These are phyloP conservation scores for Metschnikowia colocasiae DNA, from an alignment of 805 yeast species.

Conservation along the genomic window DNA sequence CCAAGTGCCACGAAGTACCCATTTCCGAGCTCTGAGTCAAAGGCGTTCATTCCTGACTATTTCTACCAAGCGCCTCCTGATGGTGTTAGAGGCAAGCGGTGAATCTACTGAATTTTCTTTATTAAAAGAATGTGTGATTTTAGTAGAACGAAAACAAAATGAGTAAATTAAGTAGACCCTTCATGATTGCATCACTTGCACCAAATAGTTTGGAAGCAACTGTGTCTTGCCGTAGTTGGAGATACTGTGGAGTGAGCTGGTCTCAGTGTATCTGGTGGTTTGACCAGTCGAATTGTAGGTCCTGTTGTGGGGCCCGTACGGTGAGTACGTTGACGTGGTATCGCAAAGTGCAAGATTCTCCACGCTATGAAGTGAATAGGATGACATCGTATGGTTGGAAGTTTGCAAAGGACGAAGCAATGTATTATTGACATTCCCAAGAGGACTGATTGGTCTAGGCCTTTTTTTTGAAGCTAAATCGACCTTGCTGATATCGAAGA, in stretches of 20 bases:
- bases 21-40: slow-evolving; percentile 18
- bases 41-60: slow-evolving; percentile 18
- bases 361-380: slow-evolving; percentile 8
- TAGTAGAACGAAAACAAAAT: no score
- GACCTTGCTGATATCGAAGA: slow-evolving; percentile 23
- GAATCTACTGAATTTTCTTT: background rate
- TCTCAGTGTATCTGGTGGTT: slow-evolving; percentile 1
- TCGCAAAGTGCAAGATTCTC: background rate
- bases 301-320: background rate
- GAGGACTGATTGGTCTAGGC: slow-evolving; percentile 9
- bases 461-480: slow-evolving; percentile 17
- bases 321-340: background rate
- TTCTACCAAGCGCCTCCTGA: slow-evolving; percentile 14
- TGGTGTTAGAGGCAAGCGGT: slow-evolving; percentile 27
- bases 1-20: slow-evolving; percentile 7
- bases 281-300: background rate
- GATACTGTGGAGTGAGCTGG: background rate
- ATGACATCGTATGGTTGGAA: slow-evolving; percentile 30
- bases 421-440: slow-evolving; percentile 18
- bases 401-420: slow-evolving; percentile 30
- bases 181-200: background rate
- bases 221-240: background rate
- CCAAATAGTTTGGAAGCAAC: background rate
- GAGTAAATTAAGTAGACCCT: no score
- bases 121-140: no score